Evolutionary conservation across 1,284 basidiomycete genomes (phyloP), one percentile per base, ranked within the genome.

Genomic region (Phaffia rhodozyma): DNA sequence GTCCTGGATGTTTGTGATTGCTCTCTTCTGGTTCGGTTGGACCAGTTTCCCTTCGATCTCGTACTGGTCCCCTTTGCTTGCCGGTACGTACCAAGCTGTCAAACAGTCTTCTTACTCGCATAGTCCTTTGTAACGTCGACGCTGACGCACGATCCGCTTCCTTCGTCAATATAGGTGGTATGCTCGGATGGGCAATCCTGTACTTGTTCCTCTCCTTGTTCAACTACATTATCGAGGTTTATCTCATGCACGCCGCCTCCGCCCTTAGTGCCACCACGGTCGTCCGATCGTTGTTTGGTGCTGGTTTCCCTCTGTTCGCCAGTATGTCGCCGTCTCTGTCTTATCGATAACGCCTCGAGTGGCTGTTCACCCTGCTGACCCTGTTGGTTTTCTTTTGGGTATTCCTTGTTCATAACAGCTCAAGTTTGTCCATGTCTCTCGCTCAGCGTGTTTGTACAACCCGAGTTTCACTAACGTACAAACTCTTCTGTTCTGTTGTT

Each of bases 181-280:
- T 80, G 11, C 74, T 78, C 67, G 75, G 75, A 11, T 67, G 77
- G 9, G 69, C 56, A 21, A 69, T 76, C 16, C 75, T 84, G 32
- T 81, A 83, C 67, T 83, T 86, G 83, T 81, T 81, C 72, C 72
- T 79, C 29, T 73, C 72, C 3, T 67, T 78, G 57, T 76, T 74
- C 70, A 73, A 77, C 72, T 78, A 73, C 70, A 74, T 81, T 67
- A 76, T 81, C 68, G 80, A 81, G 68, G 73, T 75, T 6, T 81
- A 81, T 68, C 72, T 82, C 18, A 73, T 76, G 66, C 76, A 79
- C 20, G 79, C 84, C 13, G 83, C 84, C 0, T 82, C 81, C 30
- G 83, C 84, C 1, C 74, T 85, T 16, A 81, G 84, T 3, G 76
- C 79, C 2, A 81, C 72, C 63, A 83, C 81, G 0, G 79, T 85